Conservation (phyloP, 352 stramenopile species). For the Phytophthora cactorum region DNA sequence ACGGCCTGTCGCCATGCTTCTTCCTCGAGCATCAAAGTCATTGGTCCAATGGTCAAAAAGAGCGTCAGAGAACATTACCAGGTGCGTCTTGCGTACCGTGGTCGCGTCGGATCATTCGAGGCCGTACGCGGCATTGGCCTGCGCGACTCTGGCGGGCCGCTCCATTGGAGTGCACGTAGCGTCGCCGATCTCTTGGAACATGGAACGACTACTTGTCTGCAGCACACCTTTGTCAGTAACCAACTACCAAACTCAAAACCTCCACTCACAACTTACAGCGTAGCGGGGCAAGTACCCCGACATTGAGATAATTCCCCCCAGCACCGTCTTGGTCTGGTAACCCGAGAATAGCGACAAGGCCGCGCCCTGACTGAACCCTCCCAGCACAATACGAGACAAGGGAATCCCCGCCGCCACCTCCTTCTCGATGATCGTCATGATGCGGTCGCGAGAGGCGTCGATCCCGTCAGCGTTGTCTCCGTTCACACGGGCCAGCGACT, state of each 20-base stretch:
- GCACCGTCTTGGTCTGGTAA: slow-evolving; percentile 62
- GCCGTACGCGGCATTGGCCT: too few relatives aligned
- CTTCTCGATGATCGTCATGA: slow-evolving; percentile 89
- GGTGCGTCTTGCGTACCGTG: too few relatives aligned
- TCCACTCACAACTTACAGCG: slow-evolving; percentile 26
- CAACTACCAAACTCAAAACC: background rate
- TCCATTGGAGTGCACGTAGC: too few relatives aligned
- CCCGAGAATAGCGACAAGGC: slow-evolving; percentile 90
- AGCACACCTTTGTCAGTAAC: background rate
- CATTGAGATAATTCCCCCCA: slow-evolving; percentile 75
- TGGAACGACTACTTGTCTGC: slow-evolving; percentile 65
- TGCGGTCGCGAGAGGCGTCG: slow-evolving; percentile 68
- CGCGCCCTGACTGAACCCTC: slow-evolving; percentile 94
- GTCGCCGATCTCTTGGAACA: too few relatives aligned
- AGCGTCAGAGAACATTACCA: too few relatives aligned
- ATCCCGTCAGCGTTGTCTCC: slow-evolving; percentile 92
- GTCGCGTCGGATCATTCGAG: too few relatives aligned
- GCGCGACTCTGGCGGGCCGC: too few relatives aligned
- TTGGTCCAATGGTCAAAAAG: too few relatives aligned
- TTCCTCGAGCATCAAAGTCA: too few relatives aligned
- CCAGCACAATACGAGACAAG: slow-evolving; percentile 92
- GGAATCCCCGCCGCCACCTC: slow-evolving; percentile 76
- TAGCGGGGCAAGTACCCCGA: slow-evolving; percentile 78
- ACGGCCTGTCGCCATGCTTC: too few relatives aligned
- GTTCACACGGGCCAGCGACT: slow-evolving; percentile 84